These are phyloP conservation scores for Talaromyces adpressus DNA, from an alignment of 495 filamentous ascomycete genomes.

Conservation along the genomic window DNA sequence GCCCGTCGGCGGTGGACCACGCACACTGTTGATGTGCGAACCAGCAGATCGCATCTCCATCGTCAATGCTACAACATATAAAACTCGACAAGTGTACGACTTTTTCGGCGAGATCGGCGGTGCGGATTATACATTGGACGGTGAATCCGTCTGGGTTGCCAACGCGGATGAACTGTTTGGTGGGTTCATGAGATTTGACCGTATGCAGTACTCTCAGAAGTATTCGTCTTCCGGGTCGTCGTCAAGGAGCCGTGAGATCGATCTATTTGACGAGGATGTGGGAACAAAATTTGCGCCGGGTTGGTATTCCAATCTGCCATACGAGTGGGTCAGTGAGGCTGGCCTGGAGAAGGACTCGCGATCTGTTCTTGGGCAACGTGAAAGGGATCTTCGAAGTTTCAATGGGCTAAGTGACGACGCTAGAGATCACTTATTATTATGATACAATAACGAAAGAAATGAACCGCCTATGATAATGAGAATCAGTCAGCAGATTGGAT, in stretches of 20 bases:
- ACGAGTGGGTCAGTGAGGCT: slow-evolving; percentile 31
- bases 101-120: slow-evolving; percentile 86
- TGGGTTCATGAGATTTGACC: slow-evolving; percentile 71
- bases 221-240: slow-evolving; percentile 10
- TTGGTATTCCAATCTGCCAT: slow-evolving; percentile 17
- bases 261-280: background rate
- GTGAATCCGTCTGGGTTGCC: slow-evolving; percentile 62
- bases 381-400: slow-evolving; percentile 14
- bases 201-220: slow-evolving; percentile 38
- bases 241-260: background rate
- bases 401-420: background rate
- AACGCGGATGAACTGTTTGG: slow-evolving; percentile 71
- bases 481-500: background rate
- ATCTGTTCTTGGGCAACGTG: slow-evolving; percentile 25
- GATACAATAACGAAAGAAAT: background rate
- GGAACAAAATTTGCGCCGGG: background rate
- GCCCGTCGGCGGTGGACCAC: slow-evolving; percentile 65
- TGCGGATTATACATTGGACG: slow-evolving; percentile 64
- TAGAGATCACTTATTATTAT: background rate
- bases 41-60: slow-evolving; percentile 77
- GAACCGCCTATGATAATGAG: background rate
- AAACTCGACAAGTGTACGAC: slow-evolving; percentile 65
- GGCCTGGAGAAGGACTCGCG: slow-evolving; percentile 28
- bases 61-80: slow-evolving; percentile 65
- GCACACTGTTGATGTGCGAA: slow-evolving; percentile 72